phyloP scores from a whole-genome alignment of 2,329 filamentous ascomycete genomes.

The Neodidymelliopsis sp. region DNA sequence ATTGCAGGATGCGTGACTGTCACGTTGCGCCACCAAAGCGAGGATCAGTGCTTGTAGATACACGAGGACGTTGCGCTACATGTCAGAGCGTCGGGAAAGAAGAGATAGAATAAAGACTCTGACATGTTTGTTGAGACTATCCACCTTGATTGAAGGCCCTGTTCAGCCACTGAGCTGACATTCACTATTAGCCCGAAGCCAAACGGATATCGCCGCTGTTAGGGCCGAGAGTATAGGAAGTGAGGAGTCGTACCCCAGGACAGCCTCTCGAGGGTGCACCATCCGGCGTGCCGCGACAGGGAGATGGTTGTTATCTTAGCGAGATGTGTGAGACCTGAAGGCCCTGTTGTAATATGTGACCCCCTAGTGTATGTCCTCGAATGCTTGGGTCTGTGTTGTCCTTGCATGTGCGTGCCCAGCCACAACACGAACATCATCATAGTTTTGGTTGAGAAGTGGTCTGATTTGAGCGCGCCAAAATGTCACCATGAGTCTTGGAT shows the following conservation, averaged over 20 bases:
- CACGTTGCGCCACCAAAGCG: constrained; percentile 25
- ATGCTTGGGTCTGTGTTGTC: constrained; percentile 12
- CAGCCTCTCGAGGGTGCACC: constrained; percentile 1
- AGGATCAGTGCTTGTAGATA: constrained; percentile 2
- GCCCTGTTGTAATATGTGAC: constrained; percentile 10
- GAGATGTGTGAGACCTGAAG: constrained; percentile 8
- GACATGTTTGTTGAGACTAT: background rate
- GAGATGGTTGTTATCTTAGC: constrained; percentile 11
- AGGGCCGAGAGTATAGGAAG: constrained; percentile 3
- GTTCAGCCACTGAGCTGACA: background rate
- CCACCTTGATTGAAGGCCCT: background rate
- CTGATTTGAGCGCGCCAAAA: background rate
- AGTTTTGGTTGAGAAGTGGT: background rate
- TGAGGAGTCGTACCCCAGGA: background rate
- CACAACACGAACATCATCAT: background rate
- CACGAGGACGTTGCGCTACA: background rate
- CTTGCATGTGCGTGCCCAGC: constrained; percentile 19
- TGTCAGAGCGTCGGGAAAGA: background rate
- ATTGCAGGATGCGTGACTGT: constrained; percentile 25
- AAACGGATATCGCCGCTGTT: constrained; percentile 6
- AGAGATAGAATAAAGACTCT: background rate
- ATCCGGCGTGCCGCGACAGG: constrained; percentile 16
- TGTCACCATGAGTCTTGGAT: background rate
- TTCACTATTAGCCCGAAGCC: background rate
- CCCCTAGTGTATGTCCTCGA: background rate